Conservation (phyloP, 2,329 filamentous ascomycete species). For the Pleomassaria siparia region DNA sequence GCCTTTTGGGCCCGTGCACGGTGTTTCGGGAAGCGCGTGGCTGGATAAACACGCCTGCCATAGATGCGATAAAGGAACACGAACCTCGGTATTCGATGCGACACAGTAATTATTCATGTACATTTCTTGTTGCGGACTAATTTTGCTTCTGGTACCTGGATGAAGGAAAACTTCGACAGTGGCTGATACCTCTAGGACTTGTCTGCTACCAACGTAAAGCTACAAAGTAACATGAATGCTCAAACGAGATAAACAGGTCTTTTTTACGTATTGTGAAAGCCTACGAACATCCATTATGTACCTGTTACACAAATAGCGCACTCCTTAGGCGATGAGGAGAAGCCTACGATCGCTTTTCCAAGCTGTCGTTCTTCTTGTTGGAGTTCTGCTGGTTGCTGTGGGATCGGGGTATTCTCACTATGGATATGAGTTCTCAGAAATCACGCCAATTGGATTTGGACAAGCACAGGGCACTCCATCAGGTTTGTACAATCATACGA, state of each 20-base stretch:
- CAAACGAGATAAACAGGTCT: background rate
- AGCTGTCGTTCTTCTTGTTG: conserved; percentile 12
- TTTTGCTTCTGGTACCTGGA: too few species aligned
- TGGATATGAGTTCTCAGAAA: conserved; percentile 4
- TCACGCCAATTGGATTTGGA: background rate
- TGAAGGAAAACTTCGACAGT: too few species aligned
- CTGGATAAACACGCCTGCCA: background rate
- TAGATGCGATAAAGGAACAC: too few species aligned
- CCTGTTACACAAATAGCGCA: background rate
- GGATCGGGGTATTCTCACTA: conserved; percentile 13
- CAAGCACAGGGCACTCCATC: background rate
- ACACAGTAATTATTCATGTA: too few species aligned
- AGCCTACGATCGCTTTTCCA: conserved; percentile 16
- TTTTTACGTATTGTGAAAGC: background rate
- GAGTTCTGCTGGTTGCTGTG: conserved; percentile 13
- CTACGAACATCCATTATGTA: too few species aligned
- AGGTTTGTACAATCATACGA: background rate
- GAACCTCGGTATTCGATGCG: too few species aligned
- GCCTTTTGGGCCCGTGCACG: background rate
- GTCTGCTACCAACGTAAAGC: too few species aligned
- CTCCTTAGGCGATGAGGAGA: conserved; percentile 10
- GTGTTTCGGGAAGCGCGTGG: background rate
- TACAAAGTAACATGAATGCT: too few species aligned
- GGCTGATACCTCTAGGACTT: too few species aligned
- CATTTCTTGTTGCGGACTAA: too few species aligned